Percentiles rank a stretch among this genome's conserved stretches.
phyloP scores from a whole-genome alignment of 2,329 filamentous ascomycete genomes.

The Hypocrella siamensis region DNA sequence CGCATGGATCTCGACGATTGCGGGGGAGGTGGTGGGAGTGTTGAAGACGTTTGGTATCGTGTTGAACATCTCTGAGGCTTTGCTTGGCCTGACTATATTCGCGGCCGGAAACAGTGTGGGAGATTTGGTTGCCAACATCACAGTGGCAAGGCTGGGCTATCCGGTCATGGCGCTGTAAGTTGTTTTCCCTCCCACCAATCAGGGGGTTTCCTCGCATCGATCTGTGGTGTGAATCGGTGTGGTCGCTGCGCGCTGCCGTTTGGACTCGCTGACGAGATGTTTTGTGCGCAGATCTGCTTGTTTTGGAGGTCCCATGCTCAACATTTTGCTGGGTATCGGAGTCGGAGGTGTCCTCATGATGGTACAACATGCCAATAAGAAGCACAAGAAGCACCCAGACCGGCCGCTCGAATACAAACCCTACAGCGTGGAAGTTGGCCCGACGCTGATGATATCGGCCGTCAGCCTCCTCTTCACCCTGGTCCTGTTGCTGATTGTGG shows the following conservation, averaged over 20 bases:
- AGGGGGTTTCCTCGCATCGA: no score
- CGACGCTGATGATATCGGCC: conserved; percentile 71
- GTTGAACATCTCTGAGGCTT: conserved; percentile 82
- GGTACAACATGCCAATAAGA: conserved; percentile 49
- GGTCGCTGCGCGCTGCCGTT: no score
- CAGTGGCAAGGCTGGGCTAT: conserved; percentile 81
- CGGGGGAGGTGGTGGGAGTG: conserved; percentile 87
- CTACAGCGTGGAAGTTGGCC: conserved; percentile 72
- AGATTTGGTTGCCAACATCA: conserved; percentile 88
- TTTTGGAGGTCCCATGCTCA: conserved; percentile 96
- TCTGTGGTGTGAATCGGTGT: no score
- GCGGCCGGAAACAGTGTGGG: conserved; percentile 91
- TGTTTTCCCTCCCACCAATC: neutral
- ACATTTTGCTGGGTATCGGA: conserved; percentile 91
- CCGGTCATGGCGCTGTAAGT: conserved; percentile 80
- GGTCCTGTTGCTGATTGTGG: conserved; percentile 58
- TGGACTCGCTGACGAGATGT: no score
- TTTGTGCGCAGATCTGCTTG: conserved; percentile 53
- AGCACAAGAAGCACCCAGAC: conserved; percentile 51
- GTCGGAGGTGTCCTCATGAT: conserved; percentile 82
- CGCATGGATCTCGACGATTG: conserved; percentile 92
- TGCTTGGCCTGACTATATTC: conserved; percentile 88
- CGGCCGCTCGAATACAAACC: conserved; percentile 51
- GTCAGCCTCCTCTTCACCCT: conserved; percentile 73
- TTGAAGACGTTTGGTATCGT: conserved; percentile 89